These are phyloP conservation scores for Penicillium cinerascens DNA, from an alignment of 495 filamentous ascomycete species.

Conservation along the genomic window DNA sequence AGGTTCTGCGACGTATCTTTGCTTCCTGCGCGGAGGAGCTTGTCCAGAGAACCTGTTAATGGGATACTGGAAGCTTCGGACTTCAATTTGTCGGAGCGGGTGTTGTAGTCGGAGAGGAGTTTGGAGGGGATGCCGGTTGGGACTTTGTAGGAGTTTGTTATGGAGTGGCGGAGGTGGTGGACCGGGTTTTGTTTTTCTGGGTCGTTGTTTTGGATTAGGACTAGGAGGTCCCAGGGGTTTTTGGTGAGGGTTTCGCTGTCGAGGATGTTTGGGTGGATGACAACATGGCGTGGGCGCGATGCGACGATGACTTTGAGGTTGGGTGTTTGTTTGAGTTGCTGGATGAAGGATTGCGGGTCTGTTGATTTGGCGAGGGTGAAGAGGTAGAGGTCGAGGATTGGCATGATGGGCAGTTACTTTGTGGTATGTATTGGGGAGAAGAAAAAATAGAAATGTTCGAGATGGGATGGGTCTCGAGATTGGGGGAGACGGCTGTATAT, in stretches of 20 bases:
- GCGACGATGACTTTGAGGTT: constrained; percentile 46
- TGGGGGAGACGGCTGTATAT: not conserved
- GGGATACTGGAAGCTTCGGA: constrained; percentile 29
- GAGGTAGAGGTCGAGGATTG: constrained; percentile 45
- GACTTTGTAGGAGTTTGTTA: constrained; percentile 44
- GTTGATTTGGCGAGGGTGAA: constrained; percentile 32
- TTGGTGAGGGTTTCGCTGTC: constrained; percentile 47
- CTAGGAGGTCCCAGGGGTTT: constrained; percentile 54
- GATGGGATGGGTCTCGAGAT: not conserved
- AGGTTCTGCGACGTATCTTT: constrained; percentile 48
- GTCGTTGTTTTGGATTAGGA: constrained; percentile 40
- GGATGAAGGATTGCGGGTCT: constrained; percentile 23
- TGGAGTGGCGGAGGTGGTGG: constrained; percentile 19
- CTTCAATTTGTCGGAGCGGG: constrained; percentile 46
- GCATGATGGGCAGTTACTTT: constrained; percentile 30
- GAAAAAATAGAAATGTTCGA: not conserved
- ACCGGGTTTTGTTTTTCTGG: constrained; percentile 32
- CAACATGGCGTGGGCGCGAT: constrained; percentile 33
- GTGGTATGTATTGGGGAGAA: not conserved
- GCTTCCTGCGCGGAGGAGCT: constrained; percentile 21
- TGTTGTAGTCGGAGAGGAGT: constrained; percentile 43
- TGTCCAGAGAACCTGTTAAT: constrained; percentile 38
- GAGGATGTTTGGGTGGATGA: constrained; percentile 51
- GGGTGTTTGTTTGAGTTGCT: constrained; percentile 16
- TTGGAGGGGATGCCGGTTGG: constrained; percentile 53